A percentile compares a stretch with the other conserved stretches of the same genome.
Conservation (phyloP, 352 stramenopile genomes). For the Phytophthora melonis region DNA sequence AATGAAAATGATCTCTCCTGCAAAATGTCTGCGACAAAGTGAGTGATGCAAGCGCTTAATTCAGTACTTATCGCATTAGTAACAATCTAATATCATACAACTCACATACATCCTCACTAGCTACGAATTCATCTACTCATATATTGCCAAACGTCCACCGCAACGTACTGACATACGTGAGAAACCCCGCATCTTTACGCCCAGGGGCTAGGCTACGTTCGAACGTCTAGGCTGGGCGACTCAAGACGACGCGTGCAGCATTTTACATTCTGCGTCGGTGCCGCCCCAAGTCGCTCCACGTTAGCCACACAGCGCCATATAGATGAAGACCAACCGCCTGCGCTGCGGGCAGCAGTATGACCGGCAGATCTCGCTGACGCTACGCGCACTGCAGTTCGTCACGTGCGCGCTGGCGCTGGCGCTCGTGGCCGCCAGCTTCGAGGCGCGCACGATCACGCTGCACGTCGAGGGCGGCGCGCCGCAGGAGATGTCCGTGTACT, state of each 20-base stretch:
- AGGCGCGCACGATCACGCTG: constrained; percentile 40
- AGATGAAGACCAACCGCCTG: constrained; percentile 6
- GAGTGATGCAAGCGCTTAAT: not conserved
- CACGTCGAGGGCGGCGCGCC: constrained; percentile 8
- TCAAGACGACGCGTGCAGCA: constrained; percentile 2
- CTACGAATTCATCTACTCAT: too few relatives aligned
- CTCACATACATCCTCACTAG: too few relatives aligned
- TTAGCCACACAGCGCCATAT: too few relatives aligned
- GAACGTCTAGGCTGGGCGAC: constrained; percentile 1
- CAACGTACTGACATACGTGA: not conserved
- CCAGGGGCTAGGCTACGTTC: not conserved
- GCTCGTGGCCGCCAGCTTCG: constrained; percentile 62
- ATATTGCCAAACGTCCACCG: too few relatives aligned
- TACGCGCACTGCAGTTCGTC: constrained; percentile 64
- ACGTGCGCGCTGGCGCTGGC: constrained; percentile 56
- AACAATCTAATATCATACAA: not conserved
- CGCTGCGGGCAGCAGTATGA: constrained; percentile 51
- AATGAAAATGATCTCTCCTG: not conserved
- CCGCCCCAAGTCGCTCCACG: too few relatives aligned
- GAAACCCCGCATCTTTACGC: not conserved
- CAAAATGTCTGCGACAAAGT: not conserved
- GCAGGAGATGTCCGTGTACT: constrained; percentile 60
- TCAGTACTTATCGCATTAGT: not conserved
- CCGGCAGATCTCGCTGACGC: constrained; percentile 51
- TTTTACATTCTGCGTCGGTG: constrained; percentile 25